Percentiles rank a stretch among this genome's conserved stretches.
These are phyloP conservation scores for Boletus subcaerulescens DNA, from an alignment of 768 basidiomycete genomes.

Conservation along the genomic window DNA sequence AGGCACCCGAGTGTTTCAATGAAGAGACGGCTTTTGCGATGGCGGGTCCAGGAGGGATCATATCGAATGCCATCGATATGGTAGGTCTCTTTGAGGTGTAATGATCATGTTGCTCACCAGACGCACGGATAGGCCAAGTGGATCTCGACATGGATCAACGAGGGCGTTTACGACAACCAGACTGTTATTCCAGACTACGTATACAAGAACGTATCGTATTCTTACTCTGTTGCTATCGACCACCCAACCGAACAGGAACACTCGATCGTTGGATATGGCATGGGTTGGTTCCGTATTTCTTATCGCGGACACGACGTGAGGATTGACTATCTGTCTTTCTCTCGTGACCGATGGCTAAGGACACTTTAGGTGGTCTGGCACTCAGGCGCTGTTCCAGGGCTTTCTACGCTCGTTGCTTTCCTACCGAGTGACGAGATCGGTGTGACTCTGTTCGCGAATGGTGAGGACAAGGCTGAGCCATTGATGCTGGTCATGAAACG, in stretches of 20 bases:
- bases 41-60: slow-evolving; percentile 44
- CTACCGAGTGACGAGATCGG: slow-evolving; percentile 37
- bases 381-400: slow-evolving; percentile 34
- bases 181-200: slow-evolving; percentile 33
- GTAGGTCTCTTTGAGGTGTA: slow-evolving; percentile 6
- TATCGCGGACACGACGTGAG: slow-evolving; percentile 42
- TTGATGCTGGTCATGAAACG: slow-evolving; percentile 8
- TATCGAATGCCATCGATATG: slow-evolving; percentile 42
- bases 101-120: background rate
- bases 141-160: slow-evolving; percentile 35
- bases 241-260: slow-evolving; percentile 10
- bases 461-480: slow-evolving; percentile 13
- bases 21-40: slow-evolving; percentile 24
- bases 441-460: slow-evolving; percentile 35
- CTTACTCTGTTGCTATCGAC: slow-evolving; percentile 24
- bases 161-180: slow-evolving; percentile 30
- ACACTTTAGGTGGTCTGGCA: slow-evolving; percentile 34
- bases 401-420: slow-evolving; percentile 30
- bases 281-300: slow-evolving; percentile 41
- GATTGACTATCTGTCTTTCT: background rate
- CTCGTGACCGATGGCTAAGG: background rate
- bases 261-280: slow-evolving; percentile 38
- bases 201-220: slow-evolving; percentile 31
- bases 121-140: slow-evolving; percentile 36
- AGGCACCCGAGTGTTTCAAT: slow-evolving; percentile 21